Conservation (phyloP, 2,329 filamentous ascomycete species). For the Clarireedia paspali region DNA sequence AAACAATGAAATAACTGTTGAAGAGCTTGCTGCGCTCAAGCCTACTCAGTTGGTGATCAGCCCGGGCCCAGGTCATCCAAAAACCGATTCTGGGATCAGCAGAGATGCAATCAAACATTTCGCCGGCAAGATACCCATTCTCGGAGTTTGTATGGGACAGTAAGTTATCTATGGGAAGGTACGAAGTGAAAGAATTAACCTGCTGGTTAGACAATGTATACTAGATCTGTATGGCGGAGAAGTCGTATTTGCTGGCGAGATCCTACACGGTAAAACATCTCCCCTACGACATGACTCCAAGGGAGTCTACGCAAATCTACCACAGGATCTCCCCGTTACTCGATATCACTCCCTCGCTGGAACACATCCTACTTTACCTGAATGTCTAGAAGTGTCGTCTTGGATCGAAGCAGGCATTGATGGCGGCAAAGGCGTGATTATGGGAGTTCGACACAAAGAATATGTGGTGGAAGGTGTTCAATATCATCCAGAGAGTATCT, state of each 20-base stretch:
- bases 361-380: slow-evolving; percentile 77
- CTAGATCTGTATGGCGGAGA: slow-evolving; percentile 88
- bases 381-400: slow-evolving; percentile 81
- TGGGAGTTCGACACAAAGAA: slow-evolving; percentile 92
- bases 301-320: slow-evolving; percentile 80
- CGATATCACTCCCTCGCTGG: slow-evolving; percentile 95
- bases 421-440: slow-evolving; percentile 78
- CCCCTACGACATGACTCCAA: slow-evolving; percentile 80
- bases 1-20: slow-evolving; percentile 84
- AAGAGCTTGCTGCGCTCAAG: slow-evolving; percentile 73
- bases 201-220: slow-evolving; percentile 69
- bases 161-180: slow-evolving; percentile 38
- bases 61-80: slow-evolving; percentile 88
- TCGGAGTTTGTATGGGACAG: slow-evolving; percentile 99
- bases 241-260: slow-evolving; percentile 89
- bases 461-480: slow-evolving; percentile 91
- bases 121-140: slow-evolving; percentile 85
- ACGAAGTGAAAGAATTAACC: slow-evolving; percentile 5
- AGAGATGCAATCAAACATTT: slow-evolving; percentile 88
- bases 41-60: slow-evolving; percentile 94
- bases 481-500: slow-evolving; percentile 95
- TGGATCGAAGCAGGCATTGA: slow-evolving; percentile 74
- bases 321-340: slow-evolving; percentile 78
- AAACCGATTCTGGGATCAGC: slow-evolving; percentile 86
- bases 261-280: slow-evolving; percentile 95